A percentile compares a stretch with the other conserved stretches of the same genome.
These are phyloP conservation scores for Pisolithus thermaeus DNA, from an alignment of 1,284 basidiomycete species.

Conservation along the genomic window DNA sequence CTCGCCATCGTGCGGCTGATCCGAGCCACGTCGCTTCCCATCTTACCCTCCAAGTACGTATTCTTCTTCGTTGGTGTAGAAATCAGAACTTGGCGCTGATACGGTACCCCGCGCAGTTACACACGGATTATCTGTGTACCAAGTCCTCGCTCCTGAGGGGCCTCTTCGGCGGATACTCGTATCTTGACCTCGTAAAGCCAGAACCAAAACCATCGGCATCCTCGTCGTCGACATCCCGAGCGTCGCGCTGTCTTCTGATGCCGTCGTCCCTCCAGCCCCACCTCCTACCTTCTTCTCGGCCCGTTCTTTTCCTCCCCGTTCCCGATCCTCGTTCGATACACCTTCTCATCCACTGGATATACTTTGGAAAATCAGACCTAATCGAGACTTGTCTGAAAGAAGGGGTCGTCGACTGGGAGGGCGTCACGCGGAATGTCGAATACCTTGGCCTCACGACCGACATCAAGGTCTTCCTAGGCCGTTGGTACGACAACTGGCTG, in stretches of 20 bases:
- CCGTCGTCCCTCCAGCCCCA: slow-evolving; percentile 38
- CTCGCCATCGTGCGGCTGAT: slow-evolving; percentile 24
- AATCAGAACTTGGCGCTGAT: neutral
- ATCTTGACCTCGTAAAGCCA: slow-evolving; percentile 47
- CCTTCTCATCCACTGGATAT: slow-evolving; percentile 71
- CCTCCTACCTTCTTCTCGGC: slow-evolving; percentile 59
- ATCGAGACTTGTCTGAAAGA: slow-evolving; percentile 57
- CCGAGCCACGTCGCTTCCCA: slow-evolving; percentile 30
- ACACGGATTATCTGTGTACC: slow-evolving; percentile 67
- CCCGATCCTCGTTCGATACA: slow-evolving; percentile 71
- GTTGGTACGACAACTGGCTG: slow-evolving; percentile 57
- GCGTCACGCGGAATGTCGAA: slow-evolving; percentile 72
- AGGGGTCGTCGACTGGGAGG: slow-evolving; percentile 67
- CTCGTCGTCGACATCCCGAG: neutral
- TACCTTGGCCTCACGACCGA: slow-evolving; percentile 67
- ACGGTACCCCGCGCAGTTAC: slow-evolving; percentile 42
- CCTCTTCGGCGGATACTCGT: slow-evolving; percentile 59
- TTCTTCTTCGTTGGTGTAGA: neutral
- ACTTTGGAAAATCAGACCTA: slow-evolving; percentile 59
- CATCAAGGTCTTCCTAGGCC: slow-evolving; percentile 62
- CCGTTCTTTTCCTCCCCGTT: slow-evolving; percentile 67
- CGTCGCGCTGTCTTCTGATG: too few species aligned
- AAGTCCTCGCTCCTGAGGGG: slow-evolving; percentile 65
- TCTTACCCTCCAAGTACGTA: slow-evolving; percentile 56
- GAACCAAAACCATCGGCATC: neutral